Evolutionary conservation across 495 filamentous ascomycete species (phyloP), one percentile per base, ranked within the genome.

Genomic region (Clohesyomyces aquaticus): DNA sequence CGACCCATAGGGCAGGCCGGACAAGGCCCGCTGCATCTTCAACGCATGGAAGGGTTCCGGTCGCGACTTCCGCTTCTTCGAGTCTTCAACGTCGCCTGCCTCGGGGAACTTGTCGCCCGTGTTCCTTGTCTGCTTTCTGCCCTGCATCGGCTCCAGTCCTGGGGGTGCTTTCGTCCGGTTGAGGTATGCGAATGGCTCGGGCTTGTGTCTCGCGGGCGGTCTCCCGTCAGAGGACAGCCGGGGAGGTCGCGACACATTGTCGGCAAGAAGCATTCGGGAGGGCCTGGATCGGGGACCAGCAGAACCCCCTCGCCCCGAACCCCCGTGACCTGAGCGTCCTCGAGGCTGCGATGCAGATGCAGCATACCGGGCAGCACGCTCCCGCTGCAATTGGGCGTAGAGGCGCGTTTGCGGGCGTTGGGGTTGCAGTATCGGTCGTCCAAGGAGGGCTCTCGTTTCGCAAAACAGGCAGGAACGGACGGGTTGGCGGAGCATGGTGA

Each of bases 21-120:
- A 76, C 56, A 98, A 76, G 0, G 89, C 79, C 46, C 87, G 86
- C 73, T 94, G 92, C 94, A 98, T 98, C 77, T 94, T 98, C 75
- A 98, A 79, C 8, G 94, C 93, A 73, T 95, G 92, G 74, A 85
- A 91, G 19, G 81, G 67, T 26, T 72, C 74, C 6, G 61, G 29
- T 43, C 29, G 55, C 52, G 53, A 26, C 51, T 65, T 65, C 45
- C 51, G 65, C 28, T 57, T 57, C 53, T 52, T 38, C 32, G 32
- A 38, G 32, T 72, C 4, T 4, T 55, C 45, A 16, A 62, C 59
- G 65, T 72, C 78, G 55, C 78, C 70, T 21, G 65, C 32, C 21
- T 53, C 23, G 4, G 58, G n/a, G 26, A 58, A 42, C 2, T 16
- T 22, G 12, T 47, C 54, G 4, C 41, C 41, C n/a, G 38, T 57